Evolutionary conservation across 1,139 yeast species (phyloP).

Genomic region (Taiozyma onychis): DNA sequence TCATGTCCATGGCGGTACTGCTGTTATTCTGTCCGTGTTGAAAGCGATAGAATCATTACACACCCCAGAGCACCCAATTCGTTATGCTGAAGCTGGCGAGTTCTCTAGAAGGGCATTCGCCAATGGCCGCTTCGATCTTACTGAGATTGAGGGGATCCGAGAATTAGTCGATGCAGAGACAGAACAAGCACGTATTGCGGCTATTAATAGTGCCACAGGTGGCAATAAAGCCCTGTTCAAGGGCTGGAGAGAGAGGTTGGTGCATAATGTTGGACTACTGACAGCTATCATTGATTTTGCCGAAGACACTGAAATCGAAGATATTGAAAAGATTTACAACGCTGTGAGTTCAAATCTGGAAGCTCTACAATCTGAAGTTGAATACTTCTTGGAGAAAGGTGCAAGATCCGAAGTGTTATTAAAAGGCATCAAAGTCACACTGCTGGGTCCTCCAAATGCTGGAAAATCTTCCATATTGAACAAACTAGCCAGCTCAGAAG

Average conservation of each 20-base stretch:
- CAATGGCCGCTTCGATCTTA: conserved; percentile 62
- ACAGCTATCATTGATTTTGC: conserved; percentile 94
- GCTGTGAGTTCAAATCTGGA: conserved; percentile 42
- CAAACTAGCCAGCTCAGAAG: conserved; percentile 66
- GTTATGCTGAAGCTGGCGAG: conserved; percentile 93
- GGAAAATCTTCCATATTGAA: conserved; percentile 90
- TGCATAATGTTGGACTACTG: conserved; percentile 64
- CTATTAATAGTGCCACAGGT: conserved; percentile 71
- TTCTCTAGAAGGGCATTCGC: conserved; percentile 79
- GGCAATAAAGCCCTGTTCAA: conserved; percentile 47
- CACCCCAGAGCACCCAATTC: conserved; percentile 36
- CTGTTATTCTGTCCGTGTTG: conserved; percentile 68
- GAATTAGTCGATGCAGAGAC: conserved; percentile 94
- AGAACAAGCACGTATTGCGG: conserved; percentile 76
- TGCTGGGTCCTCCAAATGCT: conserved; percentile 93
- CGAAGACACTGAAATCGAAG: conserved; percentile 85
- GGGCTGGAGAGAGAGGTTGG: conserved; percentile 62
- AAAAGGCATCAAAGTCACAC: conserved; percentile 66
- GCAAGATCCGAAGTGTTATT: conserved; percentile 59
- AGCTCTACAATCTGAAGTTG: conserved; percentile 39
- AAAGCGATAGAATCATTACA: conserved; percentile 54
- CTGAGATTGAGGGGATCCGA: conserved; percentile 86
- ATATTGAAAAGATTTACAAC: conserved; percentile 42
- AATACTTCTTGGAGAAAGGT: conserved; percentile 43
- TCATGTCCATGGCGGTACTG: conserved; percentile 91